Conservation (phyloP, 106 monocot genomes). For the Dendrobium catenatum region DNA sequence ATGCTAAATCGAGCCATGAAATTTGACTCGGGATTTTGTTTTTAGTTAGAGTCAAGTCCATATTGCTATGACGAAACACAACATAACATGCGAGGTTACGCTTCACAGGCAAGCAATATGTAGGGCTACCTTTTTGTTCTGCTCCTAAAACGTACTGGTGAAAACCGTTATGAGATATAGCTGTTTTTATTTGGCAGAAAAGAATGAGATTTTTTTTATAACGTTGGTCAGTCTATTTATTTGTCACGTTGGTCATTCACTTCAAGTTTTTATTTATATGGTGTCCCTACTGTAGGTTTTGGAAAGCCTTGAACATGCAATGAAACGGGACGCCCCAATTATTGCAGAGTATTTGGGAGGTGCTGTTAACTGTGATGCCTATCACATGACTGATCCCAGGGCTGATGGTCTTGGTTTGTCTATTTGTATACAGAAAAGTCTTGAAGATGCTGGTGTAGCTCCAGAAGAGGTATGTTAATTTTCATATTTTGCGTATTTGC, state of each 20-base stretch:
- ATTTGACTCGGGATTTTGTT: no score
- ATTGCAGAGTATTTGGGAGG: conserved; percentile 96
- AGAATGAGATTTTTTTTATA: neutral
- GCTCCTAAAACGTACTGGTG: no score
- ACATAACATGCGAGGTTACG: no score
- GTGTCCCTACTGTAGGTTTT: conserved; percentile 41
- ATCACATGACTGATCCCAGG: conserved; percentile 99
- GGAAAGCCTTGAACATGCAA: conserved; percentile 96
- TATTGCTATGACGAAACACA: no score
- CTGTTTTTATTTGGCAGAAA: neutral
- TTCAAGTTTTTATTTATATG: neutral
- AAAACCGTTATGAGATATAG: neutral
- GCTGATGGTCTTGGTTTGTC: conserved; percentile 96
- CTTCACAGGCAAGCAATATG: no score
- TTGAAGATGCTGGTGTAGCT: conserved; percentile 89
- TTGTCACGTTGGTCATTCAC: neutral
- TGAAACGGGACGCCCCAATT: conserved; percentile 91
- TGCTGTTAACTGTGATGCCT: conserved; percentile 97
- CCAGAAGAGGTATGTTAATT: conserved; percentile 70
- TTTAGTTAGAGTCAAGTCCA: no score
- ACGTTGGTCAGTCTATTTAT: neutral
- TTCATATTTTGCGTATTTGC: neutral
- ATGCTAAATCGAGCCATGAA: no score
- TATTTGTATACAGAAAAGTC: conserved; percentile 73
- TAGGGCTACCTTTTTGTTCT: neutral